Evolutionary conservation across 768 basidiomycete species (phyloP).

Genomic region (Amyloporia xantha): DNA sequence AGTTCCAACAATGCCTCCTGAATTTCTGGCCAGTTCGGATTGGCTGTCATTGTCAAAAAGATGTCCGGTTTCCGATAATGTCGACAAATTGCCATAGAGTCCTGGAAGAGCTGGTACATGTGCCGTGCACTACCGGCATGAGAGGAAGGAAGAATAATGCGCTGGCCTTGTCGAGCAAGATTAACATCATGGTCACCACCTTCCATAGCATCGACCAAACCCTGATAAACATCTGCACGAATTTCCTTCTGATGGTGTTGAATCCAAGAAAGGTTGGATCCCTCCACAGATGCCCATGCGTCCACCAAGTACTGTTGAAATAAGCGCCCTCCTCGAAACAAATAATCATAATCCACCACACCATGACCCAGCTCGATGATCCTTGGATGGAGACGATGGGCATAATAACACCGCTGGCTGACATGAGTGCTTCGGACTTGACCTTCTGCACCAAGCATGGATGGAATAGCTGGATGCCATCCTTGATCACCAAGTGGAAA

Average conservation of each 20-base stretch:
- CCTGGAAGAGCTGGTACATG: constrained; percentile 39
- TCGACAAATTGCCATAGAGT: constrained; percentile 38
- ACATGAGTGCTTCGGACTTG: constrained; percentile 15
- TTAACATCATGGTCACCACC: constrained; percentile 19
- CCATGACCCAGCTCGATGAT: background rate
- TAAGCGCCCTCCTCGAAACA: constrained; percentile 30
- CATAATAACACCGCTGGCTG: constrained; percentile 24
- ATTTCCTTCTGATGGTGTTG: constrained; percentile 28
- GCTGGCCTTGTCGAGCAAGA: constrained; percentile 25
- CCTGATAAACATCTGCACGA: constrained; percentile 29
- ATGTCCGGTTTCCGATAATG: constrained; percentile 33
- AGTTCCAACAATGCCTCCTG: constrained; percentile 23
- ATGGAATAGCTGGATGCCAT: constrained; percentile 26
- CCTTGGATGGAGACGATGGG: constrained; percentile 28
- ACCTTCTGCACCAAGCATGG: background rate
- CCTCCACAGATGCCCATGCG: constrained; percentile 39
- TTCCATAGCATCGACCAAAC: constrained; percentile 26
- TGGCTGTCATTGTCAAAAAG: constrained; percentile 48
- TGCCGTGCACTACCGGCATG: constrained; percentile 35
- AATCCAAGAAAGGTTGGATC: constrained; percentile 30
- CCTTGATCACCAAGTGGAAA: constrained; percentile 35
- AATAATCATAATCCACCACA: no score
- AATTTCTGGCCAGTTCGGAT: constrained; percentile 46
- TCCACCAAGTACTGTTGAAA: constrained; percentile 42
- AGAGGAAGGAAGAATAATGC: constrained; percentile 35